Evolutionary conservation across 257 asterid species (phyloP).

Genomic region (Scutellaria minor): DNA sequence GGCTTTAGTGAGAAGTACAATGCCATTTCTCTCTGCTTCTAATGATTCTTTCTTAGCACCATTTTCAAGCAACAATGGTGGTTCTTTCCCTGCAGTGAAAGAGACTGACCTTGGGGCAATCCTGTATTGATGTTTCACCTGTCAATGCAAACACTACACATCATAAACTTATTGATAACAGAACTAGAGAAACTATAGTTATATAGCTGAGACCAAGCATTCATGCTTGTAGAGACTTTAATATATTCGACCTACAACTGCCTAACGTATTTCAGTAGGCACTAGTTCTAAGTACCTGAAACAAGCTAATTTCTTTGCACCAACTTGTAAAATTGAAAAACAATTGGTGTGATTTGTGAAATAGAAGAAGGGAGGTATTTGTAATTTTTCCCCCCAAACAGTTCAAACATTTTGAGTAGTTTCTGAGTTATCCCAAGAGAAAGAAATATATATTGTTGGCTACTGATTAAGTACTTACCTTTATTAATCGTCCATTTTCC

Average conservation of each 20-base stretch:
- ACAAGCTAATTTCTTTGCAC: no score
- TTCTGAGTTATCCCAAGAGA: no score
- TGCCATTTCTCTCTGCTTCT: conserved; percentile 42
- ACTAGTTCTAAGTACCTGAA: no score
- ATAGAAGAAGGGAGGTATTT: no score
- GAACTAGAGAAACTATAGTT: background rate
- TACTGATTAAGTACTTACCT: conserved; percentile 54
- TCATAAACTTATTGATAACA: conserved; percentile 9
- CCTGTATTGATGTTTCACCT: conserved; percentile 89
- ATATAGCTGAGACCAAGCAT: background rate
- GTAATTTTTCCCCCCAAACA: no score
- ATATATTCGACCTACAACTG: background rate
- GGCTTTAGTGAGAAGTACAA: conserved; percentile 57
- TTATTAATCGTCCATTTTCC: conserved; percentile 66
- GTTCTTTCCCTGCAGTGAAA: conserved; percentile 39
- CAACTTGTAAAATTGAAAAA: no score
- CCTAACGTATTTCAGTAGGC: no score
- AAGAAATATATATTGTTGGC: background rate
- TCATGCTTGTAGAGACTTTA: background rate
- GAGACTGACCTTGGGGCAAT: conserved; percentile 67
- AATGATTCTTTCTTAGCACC: conserved; percentile 47
- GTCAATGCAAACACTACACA: conserved; percentile 35
- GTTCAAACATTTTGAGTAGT: no score
- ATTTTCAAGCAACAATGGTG: conserved; percentile 39
- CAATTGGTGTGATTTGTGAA: no score